Evolutionary conservation across 768 basidiomycete genomes (phyloP).

Genomic region (Holtermannia corniformis): DNA sequence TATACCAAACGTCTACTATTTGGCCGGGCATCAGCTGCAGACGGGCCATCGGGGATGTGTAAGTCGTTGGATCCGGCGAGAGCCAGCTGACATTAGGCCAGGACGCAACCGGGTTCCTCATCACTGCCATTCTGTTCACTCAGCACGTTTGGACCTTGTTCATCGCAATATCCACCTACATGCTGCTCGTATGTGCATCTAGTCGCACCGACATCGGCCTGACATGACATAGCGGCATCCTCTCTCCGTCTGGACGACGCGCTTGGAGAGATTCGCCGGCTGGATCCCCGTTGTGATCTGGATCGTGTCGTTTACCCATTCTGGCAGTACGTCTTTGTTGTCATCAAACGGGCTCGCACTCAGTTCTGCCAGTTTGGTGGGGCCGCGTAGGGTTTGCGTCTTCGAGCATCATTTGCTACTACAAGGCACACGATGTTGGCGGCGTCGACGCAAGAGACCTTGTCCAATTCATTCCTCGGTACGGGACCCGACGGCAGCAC

Average conservation of each 20-base stretch:
- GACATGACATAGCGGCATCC: conserved; percentile 40
- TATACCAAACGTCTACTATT: conserved; percentile 17
- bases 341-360: not conserved
- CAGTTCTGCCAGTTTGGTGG: conserved; percentile 25
- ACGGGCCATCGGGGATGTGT: conserved; percentile 27
- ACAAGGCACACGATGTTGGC: conserved; percentile 9
- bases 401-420: conserved; percentile 31
- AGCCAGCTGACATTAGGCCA: conserved; percentile 4
- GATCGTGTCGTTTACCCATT: conserved; percentile 24
- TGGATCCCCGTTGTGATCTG: conserved; percentile 16
- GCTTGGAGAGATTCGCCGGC: conserved; percentile 26
- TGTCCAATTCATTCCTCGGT: conserved; percentile 37
- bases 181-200: conserved; percentile 26
- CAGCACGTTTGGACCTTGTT: conserved; percentile 39
- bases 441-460: conserved; percentile 24
- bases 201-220: not conserved
- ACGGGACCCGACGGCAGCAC: not conserved
- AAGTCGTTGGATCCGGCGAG: conserved; percentile 9
- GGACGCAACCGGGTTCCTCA: conserved; percentile 27
- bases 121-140: conserved; percentile 33
- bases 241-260: conserved; percentile 21
- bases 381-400: conserved; percentile 23
- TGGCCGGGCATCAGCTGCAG: conserved; percentile 12
- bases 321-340: conserved; percentile 28
- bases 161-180: conserved; percentile 36